Conservation (phyloP, 2,329 filamentous ascomycete genomes). For the Acrocalymma vagum region DNA sequence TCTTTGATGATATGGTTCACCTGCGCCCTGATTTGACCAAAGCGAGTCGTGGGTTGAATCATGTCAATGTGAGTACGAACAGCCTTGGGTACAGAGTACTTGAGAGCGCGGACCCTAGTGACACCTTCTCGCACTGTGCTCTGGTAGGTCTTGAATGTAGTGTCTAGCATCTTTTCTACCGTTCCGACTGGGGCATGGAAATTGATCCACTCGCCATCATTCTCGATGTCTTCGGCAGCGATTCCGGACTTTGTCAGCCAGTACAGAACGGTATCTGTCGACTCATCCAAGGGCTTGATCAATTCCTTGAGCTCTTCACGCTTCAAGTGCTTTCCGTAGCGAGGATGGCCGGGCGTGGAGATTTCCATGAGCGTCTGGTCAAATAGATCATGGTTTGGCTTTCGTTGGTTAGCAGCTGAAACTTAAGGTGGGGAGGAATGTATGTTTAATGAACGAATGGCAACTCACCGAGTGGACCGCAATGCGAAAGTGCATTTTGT, state of each 20-base stretch:
- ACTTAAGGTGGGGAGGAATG: not conserved
- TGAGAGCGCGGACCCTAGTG: conserved; percentile 62
- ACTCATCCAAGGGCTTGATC: conserved; percentile 60
- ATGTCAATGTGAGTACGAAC: conserved; percentile 66
- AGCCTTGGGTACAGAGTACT: conserved; percentile 68
- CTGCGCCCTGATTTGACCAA: conserved; percentile 60
- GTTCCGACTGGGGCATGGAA: conserved; percentile 62
- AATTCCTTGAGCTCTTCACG: conserved; percentile 66
- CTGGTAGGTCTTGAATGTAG: conserved; percentile 66
- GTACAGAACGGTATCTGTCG: conserved; percentile 58
- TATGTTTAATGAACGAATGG: not conserved
- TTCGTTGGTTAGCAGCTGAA: conserved; percentile 44
- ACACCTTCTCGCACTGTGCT: conserved; percentile 52
- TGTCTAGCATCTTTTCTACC: conserved; percentile 65
- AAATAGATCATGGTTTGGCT: conserved; percentile 59
- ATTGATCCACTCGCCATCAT: conserved; percentile 68
- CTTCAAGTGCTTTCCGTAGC: conserved; percentile 70
- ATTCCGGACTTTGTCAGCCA: conserved; percentile 67
- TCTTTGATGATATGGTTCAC: conserved; percentile 44
- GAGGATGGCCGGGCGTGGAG: conserved; percentile 66
- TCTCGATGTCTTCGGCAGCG: conserved; percentile 53
- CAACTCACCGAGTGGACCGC: conserved; percentile 47
- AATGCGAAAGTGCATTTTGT: conserved; percentile 49
- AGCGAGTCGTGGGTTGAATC: conserved; percentile 72
- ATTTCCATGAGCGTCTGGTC: conserved; percentile 68